Conservation (phyloP, 2,329 filamentous ascomycete genomes). For the Coccinonectria pachysandricola region DNA sequence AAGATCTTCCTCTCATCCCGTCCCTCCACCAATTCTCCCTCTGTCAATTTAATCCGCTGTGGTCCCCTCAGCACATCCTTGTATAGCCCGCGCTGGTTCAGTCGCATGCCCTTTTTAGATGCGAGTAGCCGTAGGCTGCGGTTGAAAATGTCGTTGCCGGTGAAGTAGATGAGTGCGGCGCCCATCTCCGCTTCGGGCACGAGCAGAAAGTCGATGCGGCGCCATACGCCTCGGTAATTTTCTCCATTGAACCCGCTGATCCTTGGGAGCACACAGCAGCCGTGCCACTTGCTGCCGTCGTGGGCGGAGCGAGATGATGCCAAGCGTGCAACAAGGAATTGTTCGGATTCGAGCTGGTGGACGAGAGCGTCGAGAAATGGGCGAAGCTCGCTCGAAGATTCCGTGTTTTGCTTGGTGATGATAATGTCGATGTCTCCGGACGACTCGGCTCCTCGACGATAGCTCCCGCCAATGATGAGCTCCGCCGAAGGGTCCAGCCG, state of each 20-base stretch:
- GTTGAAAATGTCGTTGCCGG: constrained; percentile 92
- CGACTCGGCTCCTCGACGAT: constrained; percentile 63
- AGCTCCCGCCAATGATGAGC: constrained; percentile 72
- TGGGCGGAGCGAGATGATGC: constrained; percentile 40
- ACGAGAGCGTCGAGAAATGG: constrained; percentile 56
- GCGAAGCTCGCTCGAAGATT: constrained; percentile 43
- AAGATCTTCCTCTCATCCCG: constrained; percentile 72
- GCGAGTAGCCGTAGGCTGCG: constrained; percentile 73
- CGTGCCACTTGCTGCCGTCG: constrained; percentile 75
- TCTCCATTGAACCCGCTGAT: constrained; percentile 22
- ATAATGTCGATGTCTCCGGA: constrained; percentile 82
- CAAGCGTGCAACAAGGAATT: constrained; percentile 62
- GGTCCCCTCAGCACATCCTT: constrained; percentile 54
- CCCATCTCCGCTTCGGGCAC: constrained; percentile 73
- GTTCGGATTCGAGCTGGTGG: constrained; percentile 42
- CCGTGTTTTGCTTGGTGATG: constrained; percentile 57
- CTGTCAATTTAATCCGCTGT: constrained; percentile 48
- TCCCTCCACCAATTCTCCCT: constrained; percentile 64
- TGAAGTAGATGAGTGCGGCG: constrained; percentile 87
- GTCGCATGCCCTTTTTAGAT: constrained; percentile 66
- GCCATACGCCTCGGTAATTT: constrained; percentile 47
- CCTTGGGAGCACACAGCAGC: constrained; percentile 62
- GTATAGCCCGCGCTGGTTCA: constrained; percentile 79
- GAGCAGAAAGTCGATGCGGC: constrained; percentile 74
- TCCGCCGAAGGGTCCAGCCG: constrained; percentile 54